A percentile compares a stretch with the other conserved stretches of the same genome.
These are phyloP conservation scores for Venturia pyrina DNA, from an alignment of 2,329 filamentous ascomycete species.

Conservation along the genomic window DNA sequence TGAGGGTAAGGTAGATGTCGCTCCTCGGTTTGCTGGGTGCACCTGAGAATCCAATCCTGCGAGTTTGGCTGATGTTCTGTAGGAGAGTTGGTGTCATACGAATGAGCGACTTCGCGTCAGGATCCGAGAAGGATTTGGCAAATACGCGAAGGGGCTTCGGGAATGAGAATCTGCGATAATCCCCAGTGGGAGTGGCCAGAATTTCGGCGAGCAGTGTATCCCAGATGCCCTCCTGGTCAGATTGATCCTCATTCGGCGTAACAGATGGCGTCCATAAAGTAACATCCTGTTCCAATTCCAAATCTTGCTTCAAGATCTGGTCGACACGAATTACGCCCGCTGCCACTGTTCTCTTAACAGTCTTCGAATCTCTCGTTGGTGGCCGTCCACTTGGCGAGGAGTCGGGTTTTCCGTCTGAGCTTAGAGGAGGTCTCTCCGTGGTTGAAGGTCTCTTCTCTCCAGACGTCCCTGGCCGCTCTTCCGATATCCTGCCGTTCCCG, in stretches of 20 bases:
- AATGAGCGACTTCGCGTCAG: conserved; percentile 71
- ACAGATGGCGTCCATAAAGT: conserved; percentile 61
- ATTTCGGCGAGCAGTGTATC: conserved; percentile 63
- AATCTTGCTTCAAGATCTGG: conserved; percentile 58
- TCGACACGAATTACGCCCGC: conserved; percentile 71
- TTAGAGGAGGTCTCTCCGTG: conserved; percentile 17
- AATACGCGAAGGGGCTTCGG: conserved; percentile 73
- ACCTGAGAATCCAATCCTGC: conserved; percentile 86
- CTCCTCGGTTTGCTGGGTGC: conserved; percentile 80
- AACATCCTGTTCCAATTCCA: conserved; percentile 66
- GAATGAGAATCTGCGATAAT: conserved; percentile 61
- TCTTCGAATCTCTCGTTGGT: conserved; percentile 32
- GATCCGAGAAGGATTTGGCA: conserved; percentile 64
- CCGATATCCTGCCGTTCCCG: conserved; percentile 18
- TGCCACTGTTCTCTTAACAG: conserved; percentile 59
- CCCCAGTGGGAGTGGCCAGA: conserved; percentile 61
- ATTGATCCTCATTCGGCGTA: conserved; percentile 39
- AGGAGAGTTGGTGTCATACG: conserved; percentile 81
- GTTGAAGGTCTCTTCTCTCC: conserved; percentile 16
- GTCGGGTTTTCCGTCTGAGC: neutral
- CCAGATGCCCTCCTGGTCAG: conserved; percentile 55
- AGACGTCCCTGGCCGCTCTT: conserved; percentile 17
- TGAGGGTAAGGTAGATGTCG: conserved; percentile 88
- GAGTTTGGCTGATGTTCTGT: conserved; percentile 69
- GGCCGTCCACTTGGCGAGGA: neutral